A percentile compares a stretch with the other conserved stretches of the same genome.
Evolutionary conservation across 1,284 basidiomycete species (phyloP).

Genomic region (Ganoderma multipileum): DNA sequence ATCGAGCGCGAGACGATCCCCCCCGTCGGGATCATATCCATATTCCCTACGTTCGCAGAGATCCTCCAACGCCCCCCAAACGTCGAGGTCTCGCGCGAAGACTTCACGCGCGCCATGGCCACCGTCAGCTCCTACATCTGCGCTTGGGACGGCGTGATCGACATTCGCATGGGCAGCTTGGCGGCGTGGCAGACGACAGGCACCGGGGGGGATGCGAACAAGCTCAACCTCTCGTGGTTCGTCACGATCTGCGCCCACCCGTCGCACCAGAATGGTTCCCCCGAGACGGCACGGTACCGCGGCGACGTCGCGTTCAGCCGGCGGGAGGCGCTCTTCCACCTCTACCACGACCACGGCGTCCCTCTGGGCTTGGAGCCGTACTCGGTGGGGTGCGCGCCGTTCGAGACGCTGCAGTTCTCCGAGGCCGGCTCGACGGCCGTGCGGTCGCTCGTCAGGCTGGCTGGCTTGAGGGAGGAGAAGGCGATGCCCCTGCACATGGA

Average conservation of each 20-base stretch:
- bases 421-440: neutral
- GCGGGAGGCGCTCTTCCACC: neutral
- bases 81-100: neutral
- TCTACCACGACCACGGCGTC: neutral
- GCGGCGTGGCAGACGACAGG: neutral
- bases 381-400: neutral
- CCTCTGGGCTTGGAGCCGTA: neutral
- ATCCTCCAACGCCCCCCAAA: neutral
- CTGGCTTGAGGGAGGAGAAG: neutral
- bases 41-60: neutral
- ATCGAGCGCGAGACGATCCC: neutral
- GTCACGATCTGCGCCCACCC: neutral
- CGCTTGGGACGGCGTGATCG: neutral
- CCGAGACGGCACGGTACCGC: neutral
- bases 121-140: neutral
- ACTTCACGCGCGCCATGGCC: neutral
- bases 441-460: neutral
- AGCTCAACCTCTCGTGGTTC: constrained; percentile 1
- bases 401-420: neutral
- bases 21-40: neutral
- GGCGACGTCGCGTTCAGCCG: neutral
- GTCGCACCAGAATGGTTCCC: neutral
- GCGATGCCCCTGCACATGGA: neutral
- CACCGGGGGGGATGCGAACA: neutral
- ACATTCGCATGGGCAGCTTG: neutral